Evolutionary conservation across 2,329 filamentous ascomycete species (phyloP).

Genomic region (Aspergillus texensis): DNA sequence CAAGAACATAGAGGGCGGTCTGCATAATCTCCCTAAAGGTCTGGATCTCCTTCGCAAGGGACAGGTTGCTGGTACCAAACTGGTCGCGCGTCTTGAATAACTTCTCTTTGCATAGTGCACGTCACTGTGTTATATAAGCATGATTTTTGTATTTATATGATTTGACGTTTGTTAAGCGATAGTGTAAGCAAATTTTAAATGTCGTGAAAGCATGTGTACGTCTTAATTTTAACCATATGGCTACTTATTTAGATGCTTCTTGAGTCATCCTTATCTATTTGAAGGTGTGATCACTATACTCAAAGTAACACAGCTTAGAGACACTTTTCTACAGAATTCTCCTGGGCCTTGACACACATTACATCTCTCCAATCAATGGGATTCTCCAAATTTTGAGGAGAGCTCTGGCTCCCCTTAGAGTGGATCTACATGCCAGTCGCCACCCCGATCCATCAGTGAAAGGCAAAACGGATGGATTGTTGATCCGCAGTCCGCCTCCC

Average conservation of each 20-base stretch:
- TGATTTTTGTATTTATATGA: not conserved
- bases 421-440: not conserved
- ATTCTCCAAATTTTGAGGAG: no score
- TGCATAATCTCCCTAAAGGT: not conserved
- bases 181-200: not conserved
- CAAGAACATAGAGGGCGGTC: not conserved
- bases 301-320: not conserved
- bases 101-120: not conserved
- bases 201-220: no score
- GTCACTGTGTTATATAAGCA: not conserved
- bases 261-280: not conserved
- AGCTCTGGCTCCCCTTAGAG: not conserved
- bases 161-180: not conserved
- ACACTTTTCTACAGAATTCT: not conserved
- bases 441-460: not conserved
- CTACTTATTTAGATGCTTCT: not conserved
- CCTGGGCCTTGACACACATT: no score
- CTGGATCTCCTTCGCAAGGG: not conserved
- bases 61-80: not conserved
- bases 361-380: no score
- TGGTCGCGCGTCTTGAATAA: not conserved
- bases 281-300: no score
- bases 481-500: not conserved
- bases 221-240: no score
- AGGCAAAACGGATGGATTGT: not conserved